A percentile compares a stretch with the other conserved stretches of the same genome.
Evolutionary conservation across 345 rosid genomes (phyloP).

Genomic region (Murraya koenigii): DNA sequence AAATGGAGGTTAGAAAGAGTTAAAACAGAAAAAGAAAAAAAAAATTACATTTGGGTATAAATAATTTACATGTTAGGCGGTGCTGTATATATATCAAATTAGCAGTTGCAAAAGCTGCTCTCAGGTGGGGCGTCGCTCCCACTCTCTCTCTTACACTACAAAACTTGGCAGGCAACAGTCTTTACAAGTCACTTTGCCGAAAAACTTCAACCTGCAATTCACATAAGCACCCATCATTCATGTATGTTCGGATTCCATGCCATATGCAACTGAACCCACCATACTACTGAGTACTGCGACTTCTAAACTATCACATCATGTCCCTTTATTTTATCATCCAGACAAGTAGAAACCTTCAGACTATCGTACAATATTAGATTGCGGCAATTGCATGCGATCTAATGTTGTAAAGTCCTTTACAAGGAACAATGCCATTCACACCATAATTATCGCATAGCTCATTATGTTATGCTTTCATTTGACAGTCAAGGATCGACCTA

Average conservation of each 20-base stretch:
- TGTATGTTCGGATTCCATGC: background rate
- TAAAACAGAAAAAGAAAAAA: background rate
- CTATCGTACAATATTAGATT: background rate
- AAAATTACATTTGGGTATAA: slow-evolving; percentile 16
- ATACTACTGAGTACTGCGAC: background rate
- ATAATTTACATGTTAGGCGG: slow-evolving; percentile 42
- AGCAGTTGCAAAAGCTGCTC: slow-evolving; percentile 19
- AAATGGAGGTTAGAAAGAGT: background rate
- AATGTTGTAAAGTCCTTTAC: too few relatives aligned
- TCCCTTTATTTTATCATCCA: slow-evolving; percentile 15
- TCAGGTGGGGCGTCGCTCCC: background rate
- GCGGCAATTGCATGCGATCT: background rate
- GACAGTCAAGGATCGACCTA: background rate
- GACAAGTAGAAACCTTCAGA: background rate
- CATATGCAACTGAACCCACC: slow-evolving; percentile 1
- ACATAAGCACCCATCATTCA: background rate
- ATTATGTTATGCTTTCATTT: background rate
- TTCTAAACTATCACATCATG: slow-evolving; percentile 18
- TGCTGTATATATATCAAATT: slow-evolving; percentile 14
- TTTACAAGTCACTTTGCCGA: background rate
- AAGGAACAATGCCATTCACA: background rate
- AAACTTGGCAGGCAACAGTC: slow-evolving; percentile 33
- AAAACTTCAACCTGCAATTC: slow-evolving; percentile 34
- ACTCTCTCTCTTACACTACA: slow-evolving; percentile 29
- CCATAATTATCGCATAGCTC: background rate